These are phyloP conservation scores for Brachypodium distachyon DNA, from an alignment of 202 grass and related monocot genomes.

Conservation along the genomic window DNA sequence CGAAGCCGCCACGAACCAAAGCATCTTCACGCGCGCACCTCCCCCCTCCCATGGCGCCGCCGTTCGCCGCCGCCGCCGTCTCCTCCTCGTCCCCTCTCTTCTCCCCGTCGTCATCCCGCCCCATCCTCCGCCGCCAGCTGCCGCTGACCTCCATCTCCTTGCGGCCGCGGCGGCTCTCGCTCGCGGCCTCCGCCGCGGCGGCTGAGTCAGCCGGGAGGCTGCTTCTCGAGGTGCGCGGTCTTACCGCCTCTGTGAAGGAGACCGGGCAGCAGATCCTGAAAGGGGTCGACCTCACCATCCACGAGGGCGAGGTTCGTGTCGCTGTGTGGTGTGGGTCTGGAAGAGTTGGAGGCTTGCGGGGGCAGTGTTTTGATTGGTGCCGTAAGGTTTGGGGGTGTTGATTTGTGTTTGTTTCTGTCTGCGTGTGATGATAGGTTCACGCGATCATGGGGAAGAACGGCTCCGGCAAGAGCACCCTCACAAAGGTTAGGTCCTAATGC, in stretches of 20 bases:
- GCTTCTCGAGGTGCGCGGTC: constrained; percentile 68
- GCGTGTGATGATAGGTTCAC: constrained; percentile 51
- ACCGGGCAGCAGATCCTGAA: constrained; percentile 49
- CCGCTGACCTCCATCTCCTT: background rate
- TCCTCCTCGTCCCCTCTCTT: constrained; percentile 20
- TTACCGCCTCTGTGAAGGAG: constrained; percentile 74
- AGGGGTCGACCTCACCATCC: constrained; percentile 78
- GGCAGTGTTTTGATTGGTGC: background rate
- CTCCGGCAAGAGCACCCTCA: constrained; percentile 89
- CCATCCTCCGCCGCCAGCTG: background rate
- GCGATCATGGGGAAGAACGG: constrained; percentile 94
- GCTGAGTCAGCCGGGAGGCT: background rate
- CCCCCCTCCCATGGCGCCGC: constrained; percentile 14
- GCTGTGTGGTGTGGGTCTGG: background rate
- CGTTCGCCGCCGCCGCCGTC: constrained; percentile 26
- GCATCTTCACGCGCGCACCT: constrained; percentile 17
- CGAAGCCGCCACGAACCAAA: constrained; percentile 3
- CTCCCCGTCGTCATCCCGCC: background rate
- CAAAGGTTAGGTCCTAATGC: constrained; percentile 48
- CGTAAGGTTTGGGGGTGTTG: background rate
- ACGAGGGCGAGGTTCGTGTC: constrained; percentile 65
- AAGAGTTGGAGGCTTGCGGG: background rate
- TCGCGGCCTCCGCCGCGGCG: background rate
- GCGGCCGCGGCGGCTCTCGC: background rate
- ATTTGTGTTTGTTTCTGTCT: background rate